Evolutionary conservation across 1,284 basidiomycete genomes (phyloP).

Genomic region (Rhodotorula sp.): DNA sequence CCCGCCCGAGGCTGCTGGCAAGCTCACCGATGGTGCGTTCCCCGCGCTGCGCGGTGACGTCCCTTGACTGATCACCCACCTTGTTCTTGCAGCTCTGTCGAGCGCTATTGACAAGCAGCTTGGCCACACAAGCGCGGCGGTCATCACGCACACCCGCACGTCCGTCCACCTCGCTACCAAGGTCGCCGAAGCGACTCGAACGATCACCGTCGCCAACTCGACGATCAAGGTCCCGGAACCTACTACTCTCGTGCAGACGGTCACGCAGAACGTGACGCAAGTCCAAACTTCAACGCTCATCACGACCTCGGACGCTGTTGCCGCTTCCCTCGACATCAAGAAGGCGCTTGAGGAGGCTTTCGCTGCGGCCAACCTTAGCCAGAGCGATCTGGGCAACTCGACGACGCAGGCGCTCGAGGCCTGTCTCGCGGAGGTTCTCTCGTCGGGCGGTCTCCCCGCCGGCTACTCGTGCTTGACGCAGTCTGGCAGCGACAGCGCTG

Average conservation of each 20-base stretch:
- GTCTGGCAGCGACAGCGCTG: constrained; percentile 29
- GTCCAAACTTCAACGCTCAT: constrained; percentile 21
- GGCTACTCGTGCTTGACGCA: constrained; percentile 41
- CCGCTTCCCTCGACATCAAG: constrained; percentile 39
- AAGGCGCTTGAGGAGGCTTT: constrained; percentile 40
- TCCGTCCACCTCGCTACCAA: constrained; percentile 15
- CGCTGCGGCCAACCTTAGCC: constrained; percentile 38
- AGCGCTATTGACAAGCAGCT: constrained; percentile 36
- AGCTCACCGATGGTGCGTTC: constrained; percentile 25
- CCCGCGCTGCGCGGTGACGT: too few species aligned
- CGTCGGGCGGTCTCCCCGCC: constrained; percentile 37
- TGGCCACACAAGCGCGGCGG: constrained; percentile 10
- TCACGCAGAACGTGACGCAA: constrained; percentile 14
- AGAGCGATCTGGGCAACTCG: constrained; percentile 24
- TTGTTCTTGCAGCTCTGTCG: constrained; percentile 7
- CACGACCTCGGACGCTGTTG: constrained; percentile 15
- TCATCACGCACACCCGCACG: constrained; percentile 11
- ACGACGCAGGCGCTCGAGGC: constrained; percentile 33
- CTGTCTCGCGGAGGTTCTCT: constrained; percentile 36
- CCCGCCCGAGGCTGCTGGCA: constrained; percentile 24
- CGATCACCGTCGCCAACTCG: constrained; percentile 25
- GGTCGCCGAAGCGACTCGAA: constrained; percentile 25
- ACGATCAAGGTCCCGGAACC: constrained; percentile 27
- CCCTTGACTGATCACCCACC: not conserved
- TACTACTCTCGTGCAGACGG: constrained; percentile 20